Conservation (phyloP, 1,284 basidiomycete species). For the Tetrapyrgos nigripes region DNA sequence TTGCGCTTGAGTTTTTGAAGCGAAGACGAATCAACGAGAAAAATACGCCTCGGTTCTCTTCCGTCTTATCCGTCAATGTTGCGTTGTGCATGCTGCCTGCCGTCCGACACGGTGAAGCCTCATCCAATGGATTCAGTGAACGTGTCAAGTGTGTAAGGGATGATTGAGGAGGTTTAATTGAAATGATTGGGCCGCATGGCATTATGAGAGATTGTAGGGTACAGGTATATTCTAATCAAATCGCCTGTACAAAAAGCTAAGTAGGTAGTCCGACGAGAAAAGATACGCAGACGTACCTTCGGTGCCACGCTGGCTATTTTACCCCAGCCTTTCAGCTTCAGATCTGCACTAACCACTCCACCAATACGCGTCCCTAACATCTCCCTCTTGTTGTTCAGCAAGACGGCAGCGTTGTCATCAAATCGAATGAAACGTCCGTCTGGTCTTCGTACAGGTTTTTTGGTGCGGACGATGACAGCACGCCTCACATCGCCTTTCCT, state of each 20-base stretch:
- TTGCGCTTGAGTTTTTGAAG: no score
- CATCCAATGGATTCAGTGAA: no score
- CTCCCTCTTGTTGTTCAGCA: conserved; percentile 97
- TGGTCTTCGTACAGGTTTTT: conserved; percentile 82
- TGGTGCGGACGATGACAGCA: conserved; percentile 94
- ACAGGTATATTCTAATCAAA: neutral
- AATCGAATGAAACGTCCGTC: conserved; percentile 90
- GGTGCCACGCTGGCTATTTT: conserved; percentile 94
- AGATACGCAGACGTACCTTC: conserved; percentile 63
- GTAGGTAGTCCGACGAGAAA: neutral
- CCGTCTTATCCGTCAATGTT: no score
- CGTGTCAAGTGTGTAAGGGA: no score
- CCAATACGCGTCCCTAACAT: conserved; percentile 96
- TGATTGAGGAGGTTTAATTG: neutral
- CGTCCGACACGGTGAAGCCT: no score
- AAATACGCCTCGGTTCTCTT: no score
- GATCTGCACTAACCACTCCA: conserved; percentile 91
- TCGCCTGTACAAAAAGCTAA: neutral
- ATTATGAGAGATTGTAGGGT: neutral
- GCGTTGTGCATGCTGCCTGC: no score
- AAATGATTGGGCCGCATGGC: neutral
- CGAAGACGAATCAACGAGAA: no score
- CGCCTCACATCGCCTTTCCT: conserved; percentile 92
- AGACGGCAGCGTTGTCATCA: conserved; percentile 97
- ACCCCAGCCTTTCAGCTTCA: conserved; percentile 93